Evolutionary conservation across 1,284 basidiomycete species (phyloP).

Genomic region (Polyporus tsugae): DNA sequence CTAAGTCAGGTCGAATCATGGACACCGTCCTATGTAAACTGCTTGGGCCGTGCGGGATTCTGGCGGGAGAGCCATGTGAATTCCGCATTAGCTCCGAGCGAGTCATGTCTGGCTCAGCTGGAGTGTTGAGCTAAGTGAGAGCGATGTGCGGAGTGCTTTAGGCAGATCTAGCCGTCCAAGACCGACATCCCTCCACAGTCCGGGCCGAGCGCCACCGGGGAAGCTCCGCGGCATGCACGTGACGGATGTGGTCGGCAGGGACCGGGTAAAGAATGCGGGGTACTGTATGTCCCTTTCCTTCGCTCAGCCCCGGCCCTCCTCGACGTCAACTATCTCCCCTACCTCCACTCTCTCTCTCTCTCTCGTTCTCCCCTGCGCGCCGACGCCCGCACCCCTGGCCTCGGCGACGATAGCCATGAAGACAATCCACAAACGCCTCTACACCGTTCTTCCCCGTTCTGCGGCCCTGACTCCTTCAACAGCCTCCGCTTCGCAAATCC

Average conservation of each 20-base stretch:
- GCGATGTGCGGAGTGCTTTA: not conserved
- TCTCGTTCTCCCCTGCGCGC: slow-evolving; percentile 13
- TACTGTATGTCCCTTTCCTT: slow-evolving; percentile 2
- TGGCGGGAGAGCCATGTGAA: slow-evolving; percentile 11
- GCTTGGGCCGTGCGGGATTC: not conserved
- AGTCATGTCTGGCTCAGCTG: not conserved
- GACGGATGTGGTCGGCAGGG: slow-evolving; percentile 27
- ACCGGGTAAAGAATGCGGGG: slow-evolving; percentile 10
- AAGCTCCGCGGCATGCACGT: slow-evolving; percentile 11
- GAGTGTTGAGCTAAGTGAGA: not conserved
- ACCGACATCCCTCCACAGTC: not conserved
- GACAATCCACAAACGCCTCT: slow-evolving; percentile 62
- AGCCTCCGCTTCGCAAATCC: slow-evolving; percentile 40
- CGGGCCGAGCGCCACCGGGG: not conserved
- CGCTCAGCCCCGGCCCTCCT: slow-evolving; percentile 3
- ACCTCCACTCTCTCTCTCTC: not conserved
- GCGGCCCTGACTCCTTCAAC: slow-evolving; percentile 30
- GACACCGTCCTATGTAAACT: too few relatives aligned
- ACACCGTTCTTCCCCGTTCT: slow-evolving; percentile 53
- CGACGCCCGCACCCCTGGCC: slow-evolving; percentile 10
- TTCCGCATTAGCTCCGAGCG: slow-evolving; percentile 5
- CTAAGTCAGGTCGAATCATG: not conserved
- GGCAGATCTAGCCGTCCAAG: not conserved
- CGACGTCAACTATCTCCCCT: slow-evolving; percentile 9
- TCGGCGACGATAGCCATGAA: slow-evolving; percentile 47